Conservation (phyloP, 1,284 basidiomycete genomes). For the Marasmius sp. region DNA sequence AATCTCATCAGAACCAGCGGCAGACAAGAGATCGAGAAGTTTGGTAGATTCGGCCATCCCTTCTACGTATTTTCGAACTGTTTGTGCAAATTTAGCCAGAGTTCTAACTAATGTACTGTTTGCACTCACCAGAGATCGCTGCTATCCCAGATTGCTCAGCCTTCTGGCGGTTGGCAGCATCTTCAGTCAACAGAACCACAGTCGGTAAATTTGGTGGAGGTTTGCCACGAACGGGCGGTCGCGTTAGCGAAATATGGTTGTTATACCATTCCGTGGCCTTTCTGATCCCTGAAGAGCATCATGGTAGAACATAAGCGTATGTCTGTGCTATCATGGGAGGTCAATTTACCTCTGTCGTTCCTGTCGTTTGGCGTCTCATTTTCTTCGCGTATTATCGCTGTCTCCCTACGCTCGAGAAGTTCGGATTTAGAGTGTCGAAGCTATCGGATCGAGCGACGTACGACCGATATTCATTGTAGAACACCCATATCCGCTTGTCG, state of each 20-base stretch:
- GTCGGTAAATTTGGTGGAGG: constrained; percentile 47
- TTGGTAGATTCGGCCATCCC: constrained; percentile 61
- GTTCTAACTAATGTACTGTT: constrained; percentile 1
- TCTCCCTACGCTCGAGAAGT: constrained; percentile 53
- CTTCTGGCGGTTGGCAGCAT: constrained; percentile 81
- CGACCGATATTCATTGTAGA: constrained; percentile 91
- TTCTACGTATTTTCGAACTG: constrained; percentile 82
- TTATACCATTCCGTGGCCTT: constrained; percentile 86
- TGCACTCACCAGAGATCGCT: constrained; percentile 57
- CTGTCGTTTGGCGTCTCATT: constrained; percentile 87
- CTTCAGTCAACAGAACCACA: constrained; percentile 87
- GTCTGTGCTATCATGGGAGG: neutral
- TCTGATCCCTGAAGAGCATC: constrained; percentile 67
- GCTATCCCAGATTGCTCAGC: constrained; percentile 72
- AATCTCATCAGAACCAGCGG: constrained; percentile 57
- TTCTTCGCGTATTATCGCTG: constrained; percentile 71
- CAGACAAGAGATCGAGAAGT: constrained; percentile 80
- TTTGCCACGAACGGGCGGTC: constrained; percentile 52
- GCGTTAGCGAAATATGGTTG: constrained; percentile 61
- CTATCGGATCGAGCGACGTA: constrained; percentile 34
- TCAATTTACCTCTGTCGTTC: constrained; percentile 79
- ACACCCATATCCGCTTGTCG: constrained; percentile 81
- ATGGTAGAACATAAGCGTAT: neutral
- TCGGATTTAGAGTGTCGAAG: constrained; percentile 19
- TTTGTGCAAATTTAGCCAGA: neutral